These are phyloP conservation scores for Erodium trifolium DNA, from an alignment of 441 rosid species.

Conservation along the genomic window DNA sequence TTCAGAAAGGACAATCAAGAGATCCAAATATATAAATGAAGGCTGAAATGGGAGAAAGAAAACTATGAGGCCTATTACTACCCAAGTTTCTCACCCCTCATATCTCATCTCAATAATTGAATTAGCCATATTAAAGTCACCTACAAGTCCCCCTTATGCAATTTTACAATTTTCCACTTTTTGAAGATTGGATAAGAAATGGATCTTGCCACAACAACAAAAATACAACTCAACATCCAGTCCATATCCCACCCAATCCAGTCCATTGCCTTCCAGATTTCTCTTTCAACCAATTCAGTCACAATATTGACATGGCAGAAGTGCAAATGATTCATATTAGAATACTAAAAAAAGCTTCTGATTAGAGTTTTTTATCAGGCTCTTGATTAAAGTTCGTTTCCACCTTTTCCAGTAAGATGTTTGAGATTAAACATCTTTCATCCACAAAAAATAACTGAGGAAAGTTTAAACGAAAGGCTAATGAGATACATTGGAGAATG, in stretches of 20 bases:
- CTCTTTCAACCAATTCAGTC: neutral
- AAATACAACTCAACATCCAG: neutral
- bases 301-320: neutral
- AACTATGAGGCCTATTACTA: slow-evolving; percentile 3
- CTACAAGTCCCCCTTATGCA: neutral
- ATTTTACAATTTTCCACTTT: neutral
- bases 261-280: neutral
- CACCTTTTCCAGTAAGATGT: neutral
- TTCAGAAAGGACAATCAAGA: slow-evolving; percentile 2
- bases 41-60: neutral
- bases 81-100: neutral
- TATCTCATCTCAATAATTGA: neutral
- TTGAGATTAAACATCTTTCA: neutral
- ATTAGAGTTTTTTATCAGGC: neutral
- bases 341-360: neutral
- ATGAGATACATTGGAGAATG: neutral
- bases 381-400: neutral
- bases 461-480: neutral
- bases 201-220: neutral
- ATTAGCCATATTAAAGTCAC: neutral
- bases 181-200: neutral
- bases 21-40: neutral
- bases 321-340: neutral
- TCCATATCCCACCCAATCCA: neutral
- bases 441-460: neutral